Evolutionary conservation across 225 moss, liverwort and hornwort species (phyloP).

Genomic region (Bryoerythrophyllum caledonicum): DNA sequence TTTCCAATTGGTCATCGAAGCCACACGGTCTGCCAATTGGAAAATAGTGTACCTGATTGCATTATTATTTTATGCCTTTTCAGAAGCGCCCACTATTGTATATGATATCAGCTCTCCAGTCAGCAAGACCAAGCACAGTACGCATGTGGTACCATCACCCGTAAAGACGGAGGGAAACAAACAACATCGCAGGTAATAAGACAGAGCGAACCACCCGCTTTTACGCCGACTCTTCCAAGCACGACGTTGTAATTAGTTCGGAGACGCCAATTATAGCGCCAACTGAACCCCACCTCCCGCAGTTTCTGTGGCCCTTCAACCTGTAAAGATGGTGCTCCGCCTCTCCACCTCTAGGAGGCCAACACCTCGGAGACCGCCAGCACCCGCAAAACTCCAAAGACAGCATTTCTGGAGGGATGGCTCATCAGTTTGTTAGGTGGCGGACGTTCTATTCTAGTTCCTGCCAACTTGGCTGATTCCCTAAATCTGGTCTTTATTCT

Average conservation of each 20-base stretch:
- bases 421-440: slow-evolving; percentile 14
- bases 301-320: slow-evolving; percentile 13
- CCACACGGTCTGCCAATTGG: too few species aligned
- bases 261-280: neutral
- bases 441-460: neutral
- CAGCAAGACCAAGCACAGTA: neutral
- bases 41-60: neutral
- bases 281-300: neutral
- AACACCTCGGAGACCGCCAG: neutral
- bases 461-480: neutral
- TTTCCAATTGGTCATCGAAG: neutral
- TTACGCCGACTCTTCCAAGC: neutral
- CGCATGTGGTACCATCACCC: neutral
- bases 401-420: neutral
- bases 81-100: neutral
- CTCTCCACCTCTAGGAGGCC: neutral
- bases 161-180: neutral
- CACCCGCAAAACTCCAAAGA: slow-evolving; percentile 14
- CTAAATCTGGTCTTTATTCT: neutral
- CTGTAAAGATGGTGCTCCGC: slow-evolving; percentile 22
- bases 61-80: neutral
- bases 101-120: neutral
- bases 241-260: neutral
- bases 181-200: neutral
- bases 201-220: neutral